phyloP scores from a whole-genome alignment of 1,284 basidiomycete genomes.

The Mycena citricolor region DNA sequence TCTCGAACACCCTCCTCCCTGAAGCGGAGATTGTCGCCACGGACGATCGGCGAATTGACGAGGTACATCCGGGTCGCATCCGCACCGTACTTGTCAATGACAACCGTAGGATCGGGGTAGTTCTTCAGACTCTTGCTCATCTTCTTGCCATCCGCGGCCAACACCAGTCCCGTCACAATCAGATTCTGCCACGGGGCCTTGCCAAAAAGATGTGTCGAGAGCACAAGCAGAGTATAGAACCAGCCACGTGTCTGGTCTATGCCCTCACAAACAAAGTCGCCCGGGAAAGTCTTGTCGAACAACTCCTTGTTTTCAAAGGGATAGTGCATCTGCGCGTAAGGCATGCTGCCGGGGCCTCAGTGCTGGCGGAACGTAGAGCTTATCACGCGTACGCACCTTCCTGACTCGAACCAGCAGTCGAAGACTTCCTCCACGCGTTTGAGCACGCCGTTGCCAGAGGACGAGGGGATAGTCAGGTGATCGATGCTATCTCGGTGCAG shows the following conservation, averaged over 20 bases:
- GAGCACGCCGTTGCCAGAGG: conserved; percentile 84
- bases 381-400: conserved; percentile 59
- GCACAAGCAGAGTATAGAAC: conserved; percentile 98
- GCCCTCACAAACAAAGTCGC: conserved; percentile 98
- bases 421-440: conserved; percentile 96
- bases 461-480: conserved; percentile 93
- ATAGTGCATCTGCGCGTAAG: conserved; percentile 96
- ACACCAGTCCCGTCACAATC: conserved; percentile 93
- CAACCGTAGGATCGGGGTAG: conserved; percentile 94
- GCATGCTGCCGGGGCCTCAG: conserved; percentile 96
- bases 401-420: conserved; percentile 99
- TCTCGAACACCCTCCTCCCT: conserved; percentile 98
- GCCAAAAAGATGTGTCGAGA: conserved; percentile 93
- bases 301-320: conserved; percentile 96
- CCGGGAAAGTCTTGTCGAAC: conserved; percentile 86
- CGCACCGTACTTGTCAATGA: conserved; percentile 93
- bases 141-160: conserved; percentile 98
- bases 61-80: conserved; percentile 98
- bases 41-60: conserved; percentile 98
- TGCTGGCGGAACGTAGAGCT: neutral
- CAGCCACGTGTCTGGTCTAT: conserved; percentile 96
- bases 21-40: conserved; percentile 97
- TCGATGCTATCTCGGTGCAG: conserved; percentile 95
- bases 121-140: conserved; percentile 99
- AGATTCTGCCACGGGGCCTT: conserved; percentile 98